Evolutionary conservation across 805 yeast genomes (phyloP).

Genomic region (Zygoascus ofunaensis): DNA sequence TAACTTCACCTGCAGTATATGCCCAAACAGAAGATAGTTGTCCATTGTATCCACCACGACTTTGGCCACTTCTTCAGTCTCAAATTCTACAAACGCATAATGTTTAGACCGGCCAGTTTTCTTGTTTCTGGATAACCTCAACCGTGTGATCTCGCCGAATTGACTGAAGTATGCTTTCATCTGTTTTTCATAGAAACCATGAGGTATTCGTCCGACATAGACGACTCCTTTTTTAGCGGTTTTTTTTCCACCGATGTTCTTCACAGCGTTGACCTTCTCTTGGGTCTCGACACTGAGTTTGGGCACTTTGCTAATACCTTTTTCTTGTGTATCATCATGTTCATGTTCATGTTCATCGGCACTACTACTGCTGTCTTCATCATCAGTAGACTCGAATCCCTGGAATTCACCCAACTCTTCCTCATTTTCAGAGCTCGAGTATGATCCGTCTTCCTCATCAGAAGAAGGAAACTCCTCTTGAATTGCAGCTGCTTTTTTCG

Average conservation of each 20-base stretch:
- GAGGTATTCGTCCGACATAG: slow-evolving; percentile 87
- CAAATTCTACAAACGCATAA: slow-evolving; percentile 84
- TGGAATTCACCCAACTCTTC: slow-evolving; percentile 15
- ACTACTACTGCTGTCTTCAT: slow-evolving; percentile 8
- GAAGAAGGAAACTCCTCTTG: slow-evolving; percentile 17
- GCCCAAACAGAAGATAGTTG: slow-evolving; percentile 83
- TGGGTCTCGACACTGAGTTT: not conserved
- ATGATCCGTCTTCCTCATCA: slow-evolving; percentile 12
- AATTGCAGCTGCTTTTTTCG: not conserved
- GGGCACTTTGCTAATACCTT: not conserved
- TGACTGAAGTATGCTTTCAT: slow-evolving; percentile 75
- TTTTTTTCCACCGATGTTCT: slow-evolving; percentile 11
- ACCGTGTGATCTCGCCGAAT: slow-evolving; percentile 75
- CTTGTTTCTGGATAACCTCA: slow-evolving; percentile 79
- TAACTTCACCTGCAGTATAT: slow-evolving; percentile 66
- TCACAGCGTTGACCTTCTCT: slow-evolving; percentile 1
- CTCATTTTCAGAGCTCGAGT: slow-evolving; percentile 4
- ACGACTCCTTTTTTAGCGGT: slow-evolving; percentile 45
- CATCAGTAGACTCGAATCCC: slow-evolving; percentile 23
- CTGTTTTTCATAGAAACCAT: slow-evolving; percentile 74
- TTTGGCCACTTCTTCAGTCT: slow-evolving; percentile 62
- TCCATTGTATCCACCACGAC: slow-evolving; percentile 94
- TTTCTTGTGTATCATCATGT: slow-evolving; percentile 12
- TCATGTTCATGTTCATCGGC: slow-evolving; percentile 18
- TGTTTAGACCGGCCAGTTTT: slow-evolving; percentile 87